These are phyloP conservation scores for Lizonia empirigonia DNA, from an alignment of 2,329 filamentous ascomycete genomes.

Conservation along the genomic window DNA sequence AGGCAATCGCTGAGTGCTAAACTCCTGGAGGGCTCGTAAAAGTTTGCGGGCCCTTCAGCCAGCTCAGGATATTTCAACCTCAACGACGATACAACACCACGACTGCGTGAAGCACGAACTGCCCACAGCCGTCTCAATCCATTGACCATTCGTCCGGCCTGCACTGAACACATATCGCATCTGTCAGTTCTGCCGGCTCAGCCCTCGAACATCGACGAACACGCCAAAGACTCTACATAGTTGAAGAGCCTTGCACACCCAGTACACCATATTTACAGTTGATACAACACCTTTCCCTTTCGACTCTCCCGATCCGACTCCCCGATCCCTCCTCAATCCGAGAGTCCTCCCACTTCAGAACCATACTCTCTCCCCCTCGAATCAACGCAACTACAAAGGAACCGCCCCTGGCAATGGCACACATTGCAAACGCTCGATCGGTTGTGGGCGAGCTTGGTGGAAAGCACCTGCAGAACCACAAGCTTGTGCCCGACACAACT, in stretches of 20 bases:
- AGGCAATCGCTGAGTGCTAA: slow-evolving; percentile 72
- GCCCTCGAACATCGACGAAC: slow-evolving; percentile 44
- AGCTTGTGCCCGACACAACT: slow-evolving; percentile 33
- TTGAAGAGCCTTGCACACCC: slow-evolving; percentile 41
- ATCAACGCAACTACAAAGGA: slow-evolving; percentile 5
- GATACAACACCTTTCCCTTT: slow-evolving; percentile 32
- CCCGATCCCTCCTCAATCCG: slow-evolving; percentile 7
- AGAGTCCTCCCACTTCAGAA: neutral
- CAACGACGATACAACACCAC: slow-evolving; percentile 49
- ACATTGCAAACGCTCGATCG: slow-evolving; percentile 32
- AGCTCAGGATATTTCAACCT: slow-evolving; percentile 75
- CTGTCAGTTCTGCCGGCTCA: slow-evolving; percentile 41
- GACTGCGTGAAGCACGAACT: slow-evolving; percentile 44
- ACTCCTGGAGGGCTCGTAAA: slow-evolving; percentile 71
- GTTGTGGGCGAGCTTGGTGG: slow-evolving; percentile 38
- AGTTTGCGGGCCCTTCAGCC: slow-evolving; percentile 69
- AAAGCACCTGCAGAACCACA: slow-evolving; percentile 39
- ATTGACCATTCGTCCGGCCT: slow-evolving; percentile 43
- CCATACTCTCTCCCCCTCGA: neutral
- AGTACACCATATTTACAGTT: slow-evolving; percentile 40
- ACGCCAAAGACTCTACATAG: slow-evolving; percentile 42
- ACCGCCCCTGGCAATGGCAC: slow-evolving; percentile 31
- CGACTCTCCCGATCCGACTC: slow-evolving; percentile 9
- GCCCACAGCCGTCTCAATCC: slow-evolving; percentile 40
- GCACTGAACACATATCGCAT: slow-evolving; percentile 37